Conservation (phyloP, 768 basidiomycete genomes). For the Amanita pallidorosea region DNA sequence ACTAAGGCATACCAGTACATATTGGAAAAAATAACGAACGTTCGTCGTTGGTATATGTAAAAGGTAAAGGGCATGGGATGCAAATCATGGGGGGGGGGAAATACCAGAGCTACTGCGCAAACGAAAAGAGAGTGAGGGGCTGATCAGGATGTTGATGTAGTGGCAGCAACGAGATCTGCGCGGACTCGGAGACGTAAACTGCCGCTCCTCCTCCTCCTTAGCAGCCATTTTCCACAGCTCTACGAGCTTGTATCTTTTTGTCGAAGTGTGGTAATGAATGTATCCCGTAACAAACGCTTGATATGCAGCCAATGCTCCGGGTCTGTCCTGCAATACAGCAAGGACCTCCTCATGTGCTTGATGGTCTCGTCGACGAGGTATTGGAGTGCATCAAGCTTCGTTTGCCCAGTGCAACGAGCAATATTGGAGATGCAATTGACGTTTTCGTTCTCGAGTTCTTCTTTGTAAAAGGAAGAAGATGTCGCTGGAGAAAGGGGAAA, state of each 20-base stretch:
- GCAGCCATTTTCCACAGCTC: not conserved
- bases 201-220: no score
- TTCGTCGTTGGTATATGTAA: no score
- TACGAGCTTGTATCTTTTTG: not conserved
- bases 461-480: slow-evolving; percentile 4
- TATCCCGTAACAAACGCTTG: not conserved
- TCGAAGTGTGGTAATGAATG: not conserved
- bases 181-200: no score
- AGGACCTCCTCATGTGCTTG: not conserved
- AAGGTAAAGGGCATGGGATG: no score
- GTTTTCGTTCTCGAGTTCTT: not conserved
- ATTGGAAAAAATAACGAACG: no score
- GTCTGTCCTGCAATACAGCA: not conserved
- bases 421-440: slow-evolving; percentile 4
- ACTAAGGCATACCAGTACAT: no score
- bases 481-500: not conserved
- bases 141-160: no score
- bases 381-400: not conserved
- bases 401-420: not conserved
- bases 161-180: no score
- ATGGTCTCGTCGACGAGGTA: not conserved
- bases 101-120: no score
- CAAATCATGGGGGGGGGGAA: no score
- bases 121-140: no score
- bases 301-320: not conserved